phyloP scores from a whole-genome alignment of 768 basidiomycete species.

The Galerina sulciceps region DNA sequence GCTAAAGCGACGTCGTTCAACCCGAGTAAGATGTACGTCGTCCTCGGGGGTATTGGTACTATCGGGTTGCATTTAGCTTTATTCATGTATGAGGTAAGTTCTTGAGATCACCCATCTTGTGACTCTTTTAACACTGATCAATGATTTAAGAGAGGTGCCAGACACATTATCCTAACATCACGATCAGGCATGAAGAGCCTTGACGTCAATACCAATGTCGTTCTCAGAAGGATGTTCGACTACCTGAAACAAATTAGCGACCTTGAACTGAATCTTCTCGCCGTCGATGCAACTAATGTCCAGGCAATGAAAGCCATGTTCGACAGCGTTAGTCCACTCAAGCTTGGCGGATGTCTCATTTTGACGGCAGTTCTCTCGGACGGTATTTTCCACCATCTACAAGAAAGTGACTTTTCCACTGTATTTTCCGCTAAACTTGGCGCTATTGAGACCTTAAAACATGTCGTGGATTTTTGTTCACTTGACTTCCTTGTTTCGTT shows the following conservation, averaged over 20 bases:
- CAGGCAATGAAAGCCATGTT: conserved; percentile 24
- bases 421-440: conserved; percentile 32
- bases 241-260: conserved; percentile 32
- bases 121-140: not conserved
- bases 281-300: conserved; percentile 31
- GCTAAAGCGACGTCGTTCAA: not conserved
- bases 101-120: not conserved
- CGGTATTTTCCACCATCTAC: conserved; percentile 32
- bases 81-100: conserved; percentile 44
- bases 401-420: conserved; percentile 28
- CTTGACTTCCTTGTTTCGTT: conserved; percentile 41
- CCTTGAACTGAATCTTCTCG: conserved; percentile 32
- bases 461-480: conserved; percentile 24
- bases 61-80: conserved; percentile 40
- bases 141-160: conserved; percentile 35
- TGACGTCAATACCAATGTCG: conserved; percentile 22
- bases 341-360: conserved; percentile 36
- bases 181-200: conserved; percentile 34
- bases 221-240: conserved; percentile 27
- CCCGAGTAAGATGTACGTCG: conserved; percentile 33
- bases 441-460: conserved; percentile 29
- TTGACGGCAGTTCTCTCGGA: conserved; percentile 35
- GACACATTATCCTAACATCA: conserved; percentile 39
- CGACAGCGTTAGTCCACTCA: conserved; percentile 15
- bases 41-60: conserved; percentile 44